Evolutionary conservation across 352 stramenopile genomes (phyloP).

Genomic region (Phytophthora pseudosyringae): DNA sequence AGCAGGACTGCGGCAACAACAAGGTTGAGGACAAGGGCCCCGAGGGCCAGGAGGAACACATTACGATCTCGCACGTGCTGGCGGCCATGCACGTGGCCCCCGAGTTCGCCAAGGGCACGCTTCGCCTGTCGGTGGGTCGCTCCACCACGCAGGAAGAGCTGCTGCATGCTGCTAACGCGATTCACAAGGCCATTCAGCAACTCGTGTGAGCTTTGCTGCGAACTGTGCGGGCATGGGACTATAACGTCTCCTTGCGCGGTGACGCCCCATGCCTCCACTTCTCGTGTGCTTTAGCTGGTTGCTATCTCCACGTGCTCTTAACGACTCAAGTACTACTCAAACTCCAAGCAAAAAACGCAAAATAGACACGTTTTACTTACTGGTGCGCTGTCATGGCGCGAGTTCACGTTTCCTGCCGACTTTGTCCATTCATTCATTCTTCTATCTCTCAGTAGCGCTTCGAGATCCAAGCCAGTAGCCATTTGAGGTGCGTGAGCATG

Average conservation of each 20-base stretch:
- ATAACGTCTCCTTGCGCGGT: constrained; percentile 20
- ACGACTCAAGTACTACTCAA: constrained; percentile 17
- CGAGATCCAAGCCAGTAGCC: constrained; percentile 92
- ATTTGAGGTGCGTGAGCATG: constrained; percentile 93
- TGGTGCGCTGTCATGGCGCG: constrained; percentile 8
- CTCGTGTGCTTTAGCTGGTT: constrained; percentile 3
- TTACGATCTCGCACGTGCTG: constrained; percentile 91
- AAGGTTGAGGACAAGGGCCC: constrained; percentile 7
- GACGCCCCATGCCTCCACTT: neutral
- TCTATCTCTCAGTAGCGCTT: constrained; percentile 70
- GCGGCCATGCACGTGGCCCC: constrained; percentile 91
- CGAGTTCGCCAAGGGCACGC: constrained; percentile 92
- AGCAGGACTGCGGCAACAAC: constrained; percentile 31
- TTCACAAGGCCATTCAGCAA: constrained; percentile 63
- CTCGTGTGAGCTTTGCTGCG: constrained; percentile 25
- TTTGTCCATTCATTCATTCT: constrained; percentile 31
- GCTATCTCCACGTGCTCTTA: constrained; percentile 9
- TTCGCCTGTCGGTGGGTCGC: constrained; percentile 94
- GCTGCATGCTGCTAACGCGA: constrained; percentile 81
- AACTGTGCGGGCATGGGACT: constrained; percentile 8
- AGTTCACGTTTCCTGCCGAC: constrained; percentile 30
- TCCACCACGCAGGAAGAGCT: constrained; percentile 91
- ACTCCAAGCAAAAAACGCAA: constrained; percentile 20
- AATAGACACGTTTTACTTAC: constrained; percentile 39
- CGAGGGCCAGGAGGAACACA: constrained; percentile 38